Percentiles rank a stretch among this genome's conserved stretches.
phyloP scores from a whole-genome alignment of 1,284 basidiomycete species.

The Cutaneotrichosporon sp. region DNA sequence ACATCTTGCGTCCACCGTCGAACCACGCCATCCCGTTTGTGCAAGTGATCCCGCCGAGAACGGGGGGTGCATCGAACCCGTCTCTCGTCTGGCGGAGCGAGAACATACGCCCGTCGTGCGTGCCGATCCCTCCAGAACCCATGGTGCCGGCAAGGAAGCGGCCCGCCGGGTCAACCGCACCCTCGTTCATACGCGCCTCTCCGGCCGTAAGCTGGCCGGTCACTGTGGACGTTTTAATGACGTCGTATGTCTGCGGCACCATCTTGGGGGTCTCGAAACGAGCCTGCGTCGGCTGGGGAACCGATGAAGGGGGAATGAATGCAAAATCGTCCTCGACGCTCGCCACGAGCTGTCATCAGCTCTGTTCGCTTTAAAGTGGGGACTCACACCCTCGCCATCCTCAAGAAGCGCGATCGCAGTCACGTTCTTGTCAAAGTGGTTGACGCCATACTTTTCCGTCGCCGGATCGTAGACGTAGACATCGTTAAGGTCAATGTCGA shows the following conservation, averaged over 20 bases:
- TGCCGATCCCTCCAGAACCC: constrained; percentile 14
- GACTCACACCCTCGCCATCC: constrained; percentile 26
- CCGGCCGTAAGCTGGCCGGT: not conserved
- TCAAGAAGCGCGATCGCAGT: constrained; percentile 20
- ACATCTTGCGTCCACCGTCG: constrained; percentile 26
- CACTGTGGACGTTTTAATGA: not conserved
- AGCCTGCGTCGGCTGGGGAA: constrained; percentile 25
- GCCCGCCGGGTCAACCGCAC: constrained; percentile 28
- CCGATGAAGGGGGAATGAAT: constrained; percentile 19
- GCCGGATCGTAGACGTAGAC: constrained; percentile 29
- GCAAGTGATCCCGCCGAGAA: constrained; percentile 27
- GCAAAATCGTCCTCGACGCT: constrained; percentile 23
- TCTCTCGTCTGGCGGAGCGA: constrained; percentile 1
- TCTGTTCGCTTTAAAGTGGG: too few relatives aligned
- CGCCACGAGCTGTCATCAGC: constrained; percentile 26
- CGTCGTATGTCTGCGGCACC: constrained; percentile 2
- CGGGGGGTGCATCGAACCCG: constrained; percentile 9
- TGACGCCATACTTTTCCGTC: constrained; percentile 23
- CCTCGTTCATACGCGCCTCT: constrained; percentile 32
- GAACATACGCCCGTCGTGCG: constrained; percentile 22
- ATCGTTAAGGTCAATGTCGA: constrained; percentile 31
- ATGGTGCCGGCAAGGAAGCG: constrained; percentile 32
- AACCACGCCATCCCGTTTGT: constrained; percentile 36
- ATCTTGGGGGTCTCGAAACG: not conserved
- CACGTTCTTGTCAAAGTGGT: constrained; percentile 29